Conservation (phyloP, 1,284 basidiomycete species). For the Sparassis latifolia region DNA sequence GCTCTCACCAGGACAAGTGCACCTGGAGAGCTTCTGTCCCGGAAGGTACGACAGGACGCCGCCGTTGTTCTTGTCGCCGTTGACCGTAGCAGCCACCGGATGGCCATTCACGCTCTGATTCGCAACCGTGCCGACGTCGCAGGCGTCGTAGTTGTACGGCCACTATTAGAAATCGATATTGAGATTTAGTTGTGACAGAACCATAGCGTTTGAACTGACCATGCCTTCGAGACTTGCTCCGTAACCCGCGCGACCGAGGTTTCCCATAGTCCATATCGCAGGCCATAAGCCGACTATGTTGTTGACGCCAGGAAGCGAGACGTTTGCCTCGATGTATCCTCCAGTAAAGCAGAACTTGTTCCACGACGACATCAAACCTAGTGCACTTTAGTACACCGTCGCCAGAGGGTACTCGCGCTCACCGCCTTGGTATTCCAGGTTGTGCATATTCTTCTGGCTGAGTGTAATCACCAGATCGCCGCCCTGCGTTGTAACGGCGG, state of each 20-base stretch:
- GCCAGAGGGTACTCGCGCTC: slow-evolving; percentile 2
- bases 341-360: slow-evolving; percentile 65
- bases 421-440: slow-evolving; percentile 50
- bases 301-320: slow-evolving; percentile 31
- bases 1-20: slow-evolving; percentile 59
- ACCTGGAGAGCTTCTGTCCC: slow-evolving; percentile 75
- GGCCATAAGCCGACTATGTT: slow-evolving; percentile 45
- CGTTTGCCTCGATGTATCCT: slow-evolving; percentile 37
- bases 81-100: slow-evolving; percentile 30
- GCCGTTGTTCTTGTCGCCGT: slow-evolving; percentile 34
- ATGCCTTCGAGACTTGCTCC: slow-evolving; percentile 59
- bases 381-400: slow-evolving; percentile 1
- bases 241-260: slow-evolving; percentile 59
- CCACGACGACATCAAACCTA: slow-evolving; percentile 34
- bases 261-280: slow-evolving; percentile 59
- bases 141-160: slow-evolving; percentile 74
- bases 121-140: slow-evolving; percentile 60
- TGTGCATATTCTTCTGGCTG: slow-evolving; percentile 40
- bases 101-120: slow-evolving; percentile 42
- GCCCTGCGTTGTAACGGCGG: slow-evolving; percentile 53
- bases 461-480: slow-evolving; percentile 60
- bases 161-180: slow-evolving; percentile 33
- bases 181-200: too few species aligned
- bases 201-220: slow-evolving; percentile 25
- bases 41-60: slow-evolving; percentile 60